Conservation (phyloP, 768 basidiomycete genomes). For the Coprinopsis strossmayeri region DNA sequence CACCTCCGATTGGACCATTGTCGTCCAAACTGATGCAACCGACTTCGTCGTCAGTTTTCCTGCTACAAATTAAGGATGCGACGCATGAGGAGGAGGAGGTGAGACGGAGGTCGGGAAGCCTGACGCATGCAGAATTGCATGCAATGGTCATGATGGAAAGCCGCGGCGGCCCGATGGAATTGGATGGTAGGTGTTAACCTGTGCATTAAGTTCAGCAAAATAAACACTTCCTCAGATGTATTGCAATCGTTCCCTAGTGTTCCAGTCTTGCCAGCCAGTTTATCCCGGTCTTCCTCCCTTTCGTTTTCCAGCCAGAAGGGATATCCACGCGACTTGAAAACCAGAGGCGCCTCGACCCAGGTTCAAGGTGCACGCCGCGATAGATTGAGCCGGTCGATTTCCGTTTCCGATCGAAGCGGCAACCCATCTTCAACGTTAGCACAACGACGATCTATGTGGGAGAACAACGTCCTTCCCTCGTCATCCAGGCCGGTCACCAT, state of each 20-base stretch:
- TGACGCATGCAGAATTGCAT: constrained; percentile 28
- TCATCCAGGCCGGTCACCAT: not conserved
- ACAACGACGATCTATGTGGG: constrained; percentile 3
- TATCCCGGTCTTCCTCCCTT: not conserved
- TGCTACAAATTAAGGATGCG: not conserved
- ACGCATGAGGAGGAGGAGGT: not conserved
- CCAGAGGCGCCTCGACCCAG: too few relatives aligned
- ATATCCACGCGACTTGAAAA: too few relatives aligned
- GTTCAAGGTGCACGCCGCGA: too few relatives aligned
- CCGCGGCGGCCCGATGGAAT: not conserved
- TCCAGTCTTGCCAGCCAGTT: not conserved
- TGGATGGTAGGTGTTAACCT: not conserved
- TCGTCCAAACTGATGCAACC: constrained; percentile 20
- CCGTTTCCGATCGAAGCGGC: not conserved
- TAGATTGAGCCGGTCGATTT: too few relatives aligned
- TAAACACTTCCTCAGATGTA: not conserved
- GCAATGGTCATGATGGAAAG: constrained; percentile 31
- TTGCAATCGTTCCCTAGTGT: not conserved
- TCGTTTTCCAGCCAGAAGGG: too few relatives aligned
- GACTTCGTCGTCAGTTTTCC: too few relatives aligned
- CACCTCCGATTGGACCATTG: constrained; percentile 24
- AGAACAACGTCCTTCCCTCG: not conserved
- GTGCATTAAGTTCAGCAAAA: not conserved
- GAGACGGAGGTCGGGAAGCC: constrained; percentile 16
- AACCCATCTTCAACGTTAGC: not conserved